phyloP scores from a whole-genome alignment of 352 stramenopile genomes.

The Blastocystis sp. region DNA sequence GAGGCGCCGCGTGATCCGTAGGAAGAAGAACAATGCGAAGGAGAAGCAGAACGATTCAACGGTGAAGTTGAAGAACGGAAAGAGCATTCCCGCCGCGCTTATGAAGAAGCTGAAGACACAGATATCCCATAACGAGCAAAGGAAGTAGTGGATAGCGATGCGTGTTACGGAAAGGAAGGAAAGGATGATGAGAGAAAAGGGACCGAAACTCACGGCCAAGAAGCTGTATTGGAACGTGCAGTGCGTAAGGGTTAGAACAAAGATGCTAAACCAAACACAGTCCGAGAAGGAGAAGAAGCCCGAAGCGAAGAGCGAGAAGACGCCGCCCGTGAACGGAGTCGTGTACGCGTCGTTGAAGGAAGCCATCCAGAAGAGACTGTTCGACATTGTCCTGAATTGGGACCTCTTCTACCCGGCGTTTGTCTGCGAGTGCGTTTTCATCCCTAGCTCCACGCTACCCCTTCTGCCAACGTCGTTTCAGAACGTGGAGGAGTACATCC shows the following conservation, averaged over 20 bases:
- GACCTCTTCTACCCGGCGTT: slow-evolving; percentile 33
- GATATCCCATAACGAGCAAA: slow-evolving; percentile 37
- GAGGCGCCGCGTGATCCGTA: too few relatives aligned
- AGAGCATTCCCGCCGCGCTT: slow-evolving; percentile 6
- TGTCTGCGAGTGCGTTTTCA: not conserved
- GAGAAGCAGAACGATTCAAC: too few relatives aligned
- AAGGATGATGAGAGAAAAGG: too few relatives aligned
- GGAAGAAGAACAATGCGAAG: too few relatives aligned
- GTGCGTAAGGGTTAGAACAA: too few relatives aligned
- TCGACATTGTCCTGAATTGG: slow-evolving; percentile 62
- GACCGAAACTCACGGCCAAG: too few relatives aligned
- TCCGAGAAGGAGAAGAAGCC: too few relatives aligned
- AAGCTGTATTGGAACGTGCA: too few relatives aligned
- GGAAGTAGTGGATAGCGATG: not conserved
- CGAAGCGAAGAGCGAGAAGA: not conserved
- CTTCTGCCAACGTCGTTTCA: slow-evolving; percentile 58
- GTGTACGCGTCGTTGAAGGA: slow-evolving; percentile 36
- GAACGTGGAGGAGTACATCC: slow-evolving; percentile 59
- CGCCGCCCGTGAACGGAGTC: not conserved
- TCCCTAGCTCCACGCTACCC: slow-evolving; percentile 11
- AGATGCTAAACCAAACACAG: too few relatives aligned
- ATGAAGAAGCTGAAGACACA: slow-evolving; percentile 35
- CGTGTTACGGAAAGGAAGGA: slow-evolving; percentile 9
- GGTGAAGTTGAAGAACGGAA: slow-evolving; percentile 35
- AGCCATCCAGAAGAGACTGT: slow-evolving; percentile 43